Evolutionary conservation across 1,284 basidiomycete species (phyloP).

Genomic region (Rugosomyces carneus): DNA sequence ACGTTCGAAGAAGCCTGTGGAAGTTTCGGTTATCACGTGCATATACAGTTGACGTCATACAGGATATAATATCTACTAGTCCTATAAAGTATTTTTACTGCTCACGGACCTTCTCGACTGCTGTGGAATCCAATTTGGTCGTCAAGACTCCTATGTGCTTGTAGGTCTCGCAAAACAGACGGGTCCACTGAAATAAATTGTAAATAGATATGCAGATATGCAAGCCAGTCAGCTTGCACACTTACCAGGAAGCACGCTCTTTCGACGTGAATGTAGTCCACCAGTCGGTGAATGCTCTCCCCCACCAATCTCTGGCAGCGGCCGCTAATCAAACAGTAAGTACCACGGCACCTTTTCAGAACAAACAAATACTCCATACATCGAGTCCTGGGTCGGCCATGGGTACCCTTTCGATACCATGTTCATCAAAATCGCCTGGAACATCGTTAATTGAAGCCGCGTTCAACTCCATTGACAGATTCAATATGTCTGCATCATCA

Average conservation of each 20-base stretch:
- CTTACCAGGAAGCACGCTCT: slow-evolving; percentile 81
- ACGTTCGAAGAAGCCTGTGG: slow-evolving; percentile 27
- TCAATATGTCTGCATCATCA: slow-evolving; percentile 80
- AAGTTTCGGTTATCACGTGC: slow-evolving; percentile 35
- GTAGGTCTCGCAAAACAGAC: slow-evolving; percentile 80
- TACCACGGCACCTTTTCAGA: not conserved
- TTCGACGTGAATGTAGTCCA: slow-evolving; percentile 72
- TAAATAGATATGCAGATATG: not conserved
- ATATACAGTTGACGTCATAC: slow-evolving; percentile 8
- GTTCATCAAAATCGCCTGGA: slow-evolving; percentile 70
- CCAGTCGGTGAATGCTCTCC: slow-evolving; percentile 43
- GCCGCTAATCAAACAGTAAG: slow-evolving; percentile 36
- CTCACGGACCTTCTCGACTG: slow-evolving; percentile 16
- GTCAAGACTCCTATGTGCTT: slow-evolving; percentile 80
- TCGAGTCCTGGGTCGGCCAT: slow-evolving; percentile 86
- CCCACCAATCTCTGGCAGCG: slow-evolving; percentile 52
- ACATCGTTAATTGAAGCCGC: slow-evolving; percentile 81
- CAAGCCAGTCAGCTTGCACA: slow-evolving; percentile 6
- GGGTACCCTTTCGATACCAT: slow-evolving; percentile 80
- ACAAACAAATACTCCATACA: slow-evolving; percentile 43
- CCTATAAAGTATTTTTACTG: not conserved
- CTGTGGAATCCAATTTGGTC: slow-evolving; percentile 28
- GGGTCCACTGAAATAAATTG: slow-evolving; percentile 61
- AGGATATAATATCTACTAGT: not conserved
- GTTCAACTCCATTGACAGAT: slow-evolving; percentile 82